Evolutionary conservation across 176 grass and related monocot species (phyloP), one percentile per base, ranked within the genome.

Genomic region (Raddia guianensis): DNA sequence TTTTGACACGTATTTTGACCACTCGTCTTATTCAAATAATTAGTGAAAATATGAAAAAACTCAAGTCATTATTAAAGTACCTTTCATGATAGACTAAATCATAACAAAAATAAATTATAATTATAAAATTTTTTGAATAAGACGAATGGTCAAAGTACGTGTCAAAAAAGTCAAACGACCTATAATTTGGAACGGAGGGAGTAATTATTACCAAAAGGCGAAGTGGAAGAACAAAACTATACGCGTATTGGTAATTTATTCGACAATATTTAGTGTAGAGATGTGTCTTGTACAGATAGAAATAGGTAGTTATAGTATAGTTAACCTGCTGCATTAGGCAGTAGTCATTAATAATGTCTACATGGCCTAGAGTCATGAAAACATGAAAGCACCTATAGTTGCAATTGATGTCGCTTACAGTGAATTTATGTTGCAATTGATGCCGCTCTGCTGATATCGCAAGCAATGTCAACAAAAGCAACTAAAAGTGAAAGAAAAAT

Each of bases 401-500:
- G 57, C 42, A 61, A 46, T 6, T 49, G 6, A 12, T 61, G 59
- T 45, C 1, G 14, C 14, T 27, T 27, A 27, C 1, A 27, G 27
- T 27, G 27, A 27, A 27, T 27, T 27, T 27, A 27, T 27, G 27
- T 27, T 27, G 57, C 42, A 60, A 46, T 6, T 49, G 6, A 12
- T 60, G 59, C 34, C 1, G 14, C 14, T 48, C 34, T 0, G 14
- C 14, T 48, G 46, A 21, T 59, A 72, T 40, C 15, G 3, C 40
- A 84, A 81, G 16, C 10, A 79, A 84, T 46, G 40, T 40, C 45
- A 50, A 78, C 8, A 82, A 27, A 66, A 61, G 33, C 16, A 75
- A 73, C 3, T 1, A 16, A 2, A 12, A n/a, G 13, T 19, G 2
- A 9, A 42, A 51, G 53, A 14, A 60, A 19, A 37, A 71, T 0